A percentile compares a stretch with the other conserved stretches of the same genome.
Evolutionary conservation across 345 rosid species (phyloP).

Genomic region (Salix caprea): DNA sequence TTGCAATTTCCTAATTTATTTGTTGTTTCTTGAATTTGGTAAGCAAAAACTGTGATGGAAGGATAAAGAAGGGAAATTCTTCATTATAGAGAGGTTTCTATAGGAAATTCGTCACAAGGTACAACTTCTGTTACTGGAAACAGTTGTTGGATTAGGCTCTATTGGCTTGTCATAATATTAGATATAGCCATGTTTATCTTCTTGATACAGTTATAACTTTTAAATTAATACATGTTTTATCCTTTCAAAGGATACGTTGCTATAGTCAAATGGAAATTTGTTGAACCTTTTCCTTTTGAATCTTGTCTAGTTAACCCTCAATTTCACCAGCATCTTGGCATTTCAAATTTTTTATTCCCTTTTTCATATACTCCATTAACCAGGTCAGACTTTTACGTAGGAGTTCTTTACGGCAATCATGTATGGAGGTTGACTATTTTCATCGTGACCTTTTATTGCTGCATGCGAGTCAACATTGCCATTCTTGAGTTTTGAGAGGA

Average conservation of each 20-base stretch:
- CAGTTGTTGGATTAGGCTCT: slow-evolving; percentile 8
- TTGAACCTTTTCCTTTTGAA: not conserved
- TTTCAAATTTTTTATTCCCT: not conserved
- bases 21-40: slow-evolving; percentile 12
- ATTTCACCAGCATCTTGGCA: not conserved
- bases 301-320: no score
- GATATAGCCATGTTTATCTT: slow-evolving; percentile 21
- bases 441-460: not conserved
- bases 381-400: not conserved
- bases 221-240: slow-evolving; percentile 3
- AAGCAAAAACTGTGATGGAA: slow-evolving; percentile 18
- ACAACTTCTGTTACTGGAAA: slow-evolving; percentile 13
- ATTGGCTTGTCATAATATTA: slow-evolving; percentile 9
- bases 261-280: not conserved
- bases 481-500: not conserved
- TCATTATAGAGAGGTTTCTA: slow-evolving; percentile 22
- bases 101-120: slow-evolving; percentile 22
- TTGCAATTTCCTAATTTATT: slow-evolving; percentile 8
- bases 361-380: not conserved
- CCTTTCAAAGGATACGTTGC: not conserved
- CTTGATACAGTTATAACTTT: slow-evolving; percentile 26
- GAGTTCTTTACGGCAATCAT: not conserved
- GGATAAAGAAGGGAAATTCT: slow-evolving; percentile 1
- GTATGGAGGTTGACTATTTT: not conserved
- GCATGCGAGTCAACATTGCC: not conserved